Conservation (phyloP, 768 basidiomycete species). For the Lentinula guzmanii region DNA sequence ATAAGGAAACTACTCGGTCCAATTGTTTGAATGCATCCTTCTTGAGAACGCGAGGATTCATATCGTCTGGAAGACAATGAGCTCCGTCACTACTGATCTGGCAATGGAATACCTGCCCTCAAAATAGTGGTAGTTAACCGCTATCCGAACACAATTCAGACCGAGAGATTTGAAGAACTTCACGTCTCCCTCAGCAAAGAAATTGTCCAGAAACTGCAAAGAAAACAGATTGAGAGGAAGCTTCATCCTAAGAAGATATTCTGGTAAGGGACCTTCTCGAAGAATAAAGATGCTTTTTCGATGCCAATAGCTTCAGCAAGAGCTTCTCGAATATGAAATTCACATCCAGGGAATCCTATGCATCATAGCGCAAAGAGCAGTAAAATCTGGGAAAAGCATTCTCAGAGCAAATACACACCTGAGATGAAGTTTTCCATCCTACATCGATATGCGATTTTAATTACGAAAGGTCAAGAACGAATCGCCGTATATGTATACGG, state of each 20-base stretch:
- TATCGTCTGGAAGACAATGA: constrained; percentile 32
- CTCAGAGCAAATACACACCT: constrained; percentile 15
- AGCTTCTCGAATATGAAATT: constrained; percentile 50
- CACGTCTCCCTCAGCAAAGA: constrained; percentile 53
- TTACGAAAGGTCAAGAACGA: no score
- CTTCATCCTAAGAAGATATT: not conserved
- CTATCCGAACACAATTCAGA: constrained; percentile 50
- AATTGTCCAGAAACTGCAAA: constrained; percentile 52
- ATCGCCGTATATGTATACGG: not conserved
- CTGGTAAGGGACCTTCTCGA: constrained; percentile 42
- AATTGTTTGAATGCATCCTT: constrained; percentile 51
- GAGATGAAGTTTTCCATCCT: constrained; percentile 52
- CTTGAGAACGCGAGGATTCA: constrained; percentile 53
- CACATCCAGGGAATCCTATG: constrained; percentile 51
- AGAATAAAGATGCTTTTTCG: constrained; percentile 49
- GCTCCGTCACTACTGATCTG: not conserved
- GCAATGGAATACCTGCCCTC: constrained; percentile 20
- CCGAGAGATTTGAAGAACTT: constrained; percentile 50
- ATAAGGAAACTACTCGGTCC: constrained; percentile 49
- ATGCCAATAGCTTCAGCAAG: constrained; percentile 45
- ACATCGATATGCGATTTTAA: not conserved
- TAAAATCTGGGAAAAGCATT: not conserved
- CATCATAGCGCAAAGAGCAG: not conserved
- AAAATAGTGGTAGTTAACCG: constrained; percentile 49
- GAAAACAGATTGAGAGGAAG: no score